Conservation (phyloP, 1,284 basidiomycete species). For the Sphaerobolus stellatus region DNA sequence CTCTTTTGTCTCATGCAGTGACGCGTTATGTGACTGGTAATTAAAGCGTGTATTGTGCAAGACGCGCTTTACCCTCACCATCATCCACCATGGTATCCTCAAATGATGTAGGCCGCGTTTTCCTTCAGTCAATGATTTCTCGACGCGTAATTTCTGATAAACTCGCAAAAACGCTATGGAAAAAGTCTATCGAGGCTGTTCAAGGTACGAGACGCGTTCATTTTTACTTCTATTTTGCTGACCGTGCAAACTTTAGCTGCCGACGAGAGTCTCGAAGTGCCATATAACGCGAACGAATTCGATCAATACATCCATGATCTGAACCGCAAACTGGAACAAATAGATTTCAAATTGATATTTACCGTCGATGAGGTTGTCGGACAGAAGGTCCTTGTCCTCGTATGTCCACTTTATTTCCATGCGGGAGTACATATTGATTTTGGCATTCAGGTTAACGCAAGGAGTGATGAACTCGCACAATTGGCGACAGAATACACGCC, state of each 20-base stretch:
- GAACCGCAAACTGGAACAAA: constrained; percentile 58
- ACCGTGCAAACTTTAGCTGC: constrained; percentile 53
- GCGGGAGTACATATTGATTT: background rate
- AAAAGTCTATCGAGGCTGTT: constrained; percentile 62
- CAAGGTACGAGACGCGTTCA: constrained; percentile 47
- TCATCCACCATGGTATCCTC: constrained; percentile 42
- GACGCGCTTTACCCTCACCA: background rate
- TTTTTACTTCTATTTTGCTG: no score
- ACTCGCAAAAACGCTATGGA: constrained; percentile 64
- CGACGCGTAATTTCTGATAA: constrained; percentile 61
- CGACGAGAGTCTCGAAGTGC: constrained; percentile 49
- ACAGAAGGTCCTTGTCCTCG: constrained; percentile 62
- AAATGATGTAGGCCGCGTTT: constrained; percentile 68
- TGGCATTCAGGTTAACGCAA: constrained; percentile 63
- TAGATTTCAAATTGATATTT: constrained; percentile 70
- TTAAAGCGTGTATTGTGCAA: no score
- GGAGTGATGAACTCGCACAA: constrained; percentile 76
- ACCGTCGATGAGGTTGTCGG: constrained; percentile 65
- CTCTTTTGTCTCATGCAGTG: no score
- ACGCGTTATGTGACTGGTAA: no score
- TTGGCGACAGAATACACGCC: constrained; percentile 79
- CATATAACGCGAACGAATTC: constrained; percentile 50
- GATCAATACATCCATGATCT: constrained; percentile 57
- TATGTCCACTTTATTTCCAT: constrained; percentile 32
- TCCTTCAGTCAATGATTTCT: constrained; percentile 74